phyloP scores from a whole-genome alignment of 108 stramenopile genomes.

The Cyclotella sp. region DNA sequence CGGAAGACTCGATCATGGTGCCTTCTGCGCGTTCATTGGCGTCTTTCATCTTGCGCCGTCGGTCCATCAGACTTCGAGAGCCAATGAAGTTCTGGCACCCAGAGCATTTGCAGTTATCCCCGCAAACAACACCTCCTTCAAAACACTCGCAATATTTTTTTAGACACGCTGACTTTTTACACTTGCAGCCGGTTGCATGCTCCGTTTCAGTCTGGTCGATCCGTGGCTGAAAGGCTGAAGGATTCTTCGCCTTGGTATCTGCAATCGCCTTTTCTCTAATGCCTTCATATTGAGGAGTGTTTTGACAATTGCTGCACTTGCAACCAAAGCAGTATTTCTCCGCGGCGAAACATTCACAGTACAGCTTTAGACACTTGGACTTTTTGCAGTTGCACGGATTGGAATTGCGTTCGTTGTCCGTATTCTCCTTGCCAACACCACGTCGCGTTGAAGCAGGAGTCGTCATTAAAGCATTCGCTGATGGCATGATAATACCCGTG shows the following conservation, averaged over 20 bases:
- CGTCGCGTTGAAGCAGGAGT: constrained; percentile 31
- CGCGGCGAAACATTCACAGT: constrained; percentile 95
- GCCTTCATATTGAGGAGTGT: constrained; percentile 68
- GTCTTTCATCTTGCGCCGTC: constrained; percentile 87
- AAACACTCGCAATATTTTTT: constrained; percentile 99
- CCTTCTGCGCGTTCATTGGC: constrained; percentile 64
- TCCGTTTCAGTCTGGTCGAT: constrained; percentile 49
- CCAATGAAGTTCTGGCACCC: constrained; percentile 90
- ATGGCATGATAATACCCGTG: neutral
- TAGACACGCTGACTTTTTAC: constrained; percentile 93
- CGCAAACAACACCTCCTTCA: constrained; percentile 91
- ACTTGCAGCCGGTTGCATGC: constrained; percentile 94
- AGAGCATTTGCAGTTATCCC: constrained; percentile 92
- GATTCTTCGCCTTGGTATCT: constrained; percentile 86
- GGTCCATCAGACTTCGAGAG: constrained; percentile 79
- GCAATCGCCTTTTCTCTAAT: constrained; percentile 89
- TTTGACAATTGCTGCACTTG: constrained; percentile 91
- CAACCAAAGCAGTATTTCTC: constrained; percentile 88
- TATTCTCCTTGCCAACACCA: constrained; percentile 38
- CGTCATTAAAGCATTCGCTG: neutral
- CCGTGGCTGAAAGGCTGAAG: constrained; percentile 80
- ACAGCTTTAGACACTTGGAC: constrained; percentile 94
- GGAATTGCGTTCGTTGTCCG: constrained; percentile 1
- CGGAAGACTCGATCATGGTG: constrained; percentile 66
- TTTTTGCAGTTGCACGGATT: constrained; percentile 88